Percentiles rank a stretch among this genome's conserved stretches.
These are phyloP conservation scores for Diaporthe vexans DNA, from an alignment of 2,329 filamentous ascomycete genomes.

Conservation along the genomic window DNA sequence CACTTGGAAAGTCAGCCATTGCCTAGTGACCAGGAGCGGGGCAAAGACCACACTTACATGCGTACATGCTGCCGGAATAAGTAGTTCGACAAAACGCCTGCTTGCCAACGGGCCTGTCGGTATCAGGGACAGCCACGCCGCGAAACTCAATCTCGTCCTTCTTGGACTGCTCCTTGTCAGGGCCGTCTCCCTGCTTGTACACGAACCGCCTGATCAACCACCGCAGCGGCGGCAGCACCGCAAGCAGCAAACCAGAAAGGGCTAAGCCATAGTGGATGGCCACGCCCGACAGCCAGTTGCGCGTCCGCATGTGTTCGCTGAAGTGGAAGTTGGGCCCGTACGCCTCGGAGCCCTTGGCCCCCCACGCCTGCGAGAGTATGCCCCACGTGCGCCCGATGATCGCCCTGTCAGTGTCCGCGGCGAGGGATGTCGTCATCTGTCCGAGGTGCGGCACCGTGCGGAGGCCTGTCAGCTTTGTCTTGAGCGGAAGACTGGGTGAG, in stretches of 20 bases:
- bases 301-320: conserved; percentile 65
- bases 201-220: conserved; percentile 59
- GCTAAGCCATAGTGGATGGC: conserved; percentile 63
- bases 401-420: conserved; percentile 64
- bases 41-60: conserved; percentile 60
- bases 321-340: conserved; percentile 76
- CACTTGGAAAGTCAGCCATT: conserved; percentile 59
- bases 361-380: conserved; percentile 59
- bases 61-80: conserved; percentile 74
- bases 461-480: conserved; percentile 65
- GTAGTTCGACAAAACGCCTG: conserved; percentile 69
- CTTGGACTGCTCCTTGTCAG: conserved; percentile 64
- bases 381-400: conserved; percentile 76
- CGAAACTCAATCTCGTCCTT: conserved; percentile 75
- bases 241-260: conserved; percentile 59
- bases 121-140: conserved; percentile 74
- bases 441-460: conserved; percentile 66
- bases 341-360: conserved; percentile 58
- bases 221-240: conserved; percentile 61
- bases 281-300: conserved; percentile 65
- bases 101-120: conserved; percentile 53
- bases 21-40: not conserved
- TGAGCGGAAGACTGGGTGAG: conserved; percentile 52
- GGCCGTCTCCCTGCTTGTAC: conserved; percentile 69
- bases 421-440: conserved; percentile 66